Conservation (phyloP, 2,329 filamentous ascomycete species). For the Colletotrichum siamense region DNA sequence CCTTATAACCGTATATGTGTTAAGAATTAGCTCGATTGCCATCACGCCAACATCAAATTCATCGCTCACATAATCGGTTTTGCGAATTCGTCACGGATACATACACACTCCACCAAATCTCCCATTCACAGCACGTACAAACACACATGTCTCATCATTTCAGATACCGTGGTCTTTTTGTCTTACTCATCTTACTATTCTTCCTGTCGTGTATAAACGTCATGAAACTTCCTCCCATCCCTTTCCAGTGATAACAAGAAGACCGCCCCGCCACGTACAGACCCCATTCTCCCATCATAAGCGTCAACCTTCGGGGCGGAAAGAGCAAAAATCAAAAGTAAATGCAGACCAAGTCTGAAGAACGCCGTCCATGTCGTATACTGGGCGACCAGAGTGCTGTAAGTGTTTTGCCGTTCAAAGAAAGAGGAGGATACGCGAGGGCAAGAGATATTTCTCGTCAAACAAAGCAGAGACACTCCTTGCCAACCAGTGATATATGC, state of each 20-base stretch:
- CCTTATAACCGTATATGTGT: not conserved
- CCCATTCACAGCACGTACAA: not conserved
- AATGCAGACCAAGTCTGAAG: not conserved
- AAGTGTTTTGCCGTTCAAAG: not conserved
- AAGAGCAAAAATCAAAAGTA: not conserved
- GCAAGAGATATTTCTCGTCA: not conserved
- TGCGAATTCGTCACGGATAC: not conserved
- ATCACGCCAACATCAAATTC: not conserved
- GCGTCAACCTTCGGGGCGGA: not conserved
- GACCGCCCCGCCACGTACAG: not conserved
- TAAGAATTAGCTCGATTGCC: not conserved
- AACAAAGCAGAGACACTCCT: not conserved
- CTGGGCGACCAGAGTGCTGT: not conserved
- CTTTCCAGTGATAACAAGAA: not conserved
- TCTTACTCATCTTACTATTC: not conserved
- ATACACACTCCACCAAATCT: not conserved
- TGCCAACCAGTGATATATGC: constrained; percentile 11
- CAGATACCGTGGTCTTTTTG: not conserved
- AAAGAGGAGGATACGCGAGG: not conserved
- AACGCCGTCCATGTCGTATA: constrained; percentile 1
- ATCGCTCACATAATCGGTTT: not conserved
- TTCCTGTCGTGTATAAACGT: not conserved
- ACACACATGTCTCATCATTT: not conserved
- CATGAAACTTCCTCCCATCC: not conserved
- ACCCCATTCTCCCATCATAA: not conserved